Base-by-base conservation (phyloP, 805 yeast genomes). In the Komagataella kurtzmanii region DNA sequence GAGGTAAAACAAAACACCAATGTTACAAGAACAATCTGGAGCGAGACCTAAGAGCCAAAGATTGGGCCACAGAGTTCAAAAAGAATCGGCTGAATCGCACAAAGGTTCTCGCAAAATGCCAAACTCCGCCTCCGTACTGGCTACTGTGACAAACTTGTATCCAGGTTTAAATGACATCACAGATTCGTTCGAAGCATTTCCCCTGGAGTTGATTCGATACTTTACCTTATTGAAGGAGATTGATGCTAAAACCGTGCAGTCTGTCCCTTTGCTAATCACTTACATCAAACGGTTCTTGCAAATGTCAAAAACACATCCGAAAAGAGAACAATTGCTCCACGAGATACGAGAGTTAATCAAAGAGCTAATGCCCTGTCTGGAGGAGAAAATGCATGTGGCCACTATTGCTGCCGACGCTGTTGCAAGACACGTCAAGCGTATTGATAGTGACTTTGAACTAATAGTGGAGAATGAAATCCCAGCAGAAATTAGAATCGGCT, bases 361-460 rank as follows among this genome's bases (percentile, higher is more conserved):
- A 55, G 96, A 87, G 53, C 73, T 91, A 52, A 80, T 91, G 71
- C 97, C 98, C 0, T 87, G 96, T 55, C 68, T 91, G 52, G 98
- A 91, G 63, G 97, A 93, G 64, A 93, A 93, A 67, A 88, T 93
- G 95, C 97, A 91, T 65, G 97, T 93, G 46, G 91, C 97, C 3
- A 83, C 91, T 1, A 83, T 88, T 45, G 97, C 97, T 19, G 76
- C 87, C 30, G 97, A 90, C 58, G 75, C 83, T 10, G 75, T 89
- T 48, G 69, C 74, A 30, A 79, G 82, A 53, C 85, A 88, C 60
- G 68, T 88, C 52, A 75, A 73, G 50, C 73, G 97, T 50, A 74
- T 93, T 56, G 86, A 90, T 61, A 79, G 84, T 57, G 95, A 87
- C 61, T 90, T 80, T 69, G 85, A 85, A 49, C 85, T 91, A 23